A percentile compares a stretch with the other conserved stretches of the same genome.
Conservation (phyloP, 345 rosid genomes). For the Populus pruinosa region DNA sequence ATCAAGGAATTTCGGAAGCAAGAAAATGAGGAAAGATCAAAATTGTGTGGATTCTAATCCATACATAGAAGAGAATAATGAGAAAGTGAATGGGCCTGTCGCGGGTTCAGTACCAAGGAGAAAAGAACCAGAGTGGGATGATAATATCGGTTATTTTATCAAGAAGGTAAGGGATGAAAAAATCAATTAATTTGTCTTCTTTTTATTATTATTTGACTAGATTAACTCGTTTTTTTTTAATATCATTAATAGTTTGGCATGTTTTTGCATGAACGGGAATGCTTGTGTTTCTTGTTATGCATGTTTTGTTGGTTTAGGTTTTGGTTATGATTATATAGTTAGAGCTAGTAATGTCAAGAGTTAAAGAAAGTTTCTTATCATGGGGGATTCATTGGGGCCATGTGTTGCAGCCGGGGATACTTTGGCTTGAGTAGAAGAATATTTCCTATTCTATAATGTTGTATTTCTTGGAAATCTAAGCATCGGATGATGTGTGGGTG, state of each 20-base stretch:
- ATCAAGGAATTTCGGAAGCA: conserved; percentile 71
- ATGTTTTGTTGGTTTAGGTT: background rate
- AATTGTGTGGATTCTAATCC: conserved; percentile 58
- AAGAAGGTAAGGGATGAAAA: conserved; percentile 53
- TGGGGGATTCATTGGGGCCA: background rate
- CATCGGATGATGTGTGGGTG: background rate
- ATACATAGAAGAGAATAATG: conserved; percentile 37
- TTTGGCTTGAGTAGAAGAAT: background rate
- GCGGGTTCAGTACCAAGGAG: conserved; percentile 1
- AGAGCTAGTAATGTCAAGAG: background rate
- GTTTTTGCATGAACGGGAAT: background rate
- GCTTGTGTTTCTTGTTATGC: background rate
- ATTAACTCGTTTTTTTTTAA: background rate
- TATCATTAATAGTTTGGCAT: background rate
- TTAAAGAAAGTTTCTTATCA: background rate
- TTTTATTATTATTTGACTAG: background rate
- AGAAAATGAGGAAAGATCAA: conserved; percentile 56
- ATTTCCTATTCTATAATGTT: background rate
- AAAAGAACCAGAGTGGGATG: conserved; percentile 56
- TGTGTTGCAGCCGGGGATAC: background rate
- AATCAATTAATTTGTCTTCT: background rate
- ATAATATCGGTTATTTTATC: conserved; percentile 69
- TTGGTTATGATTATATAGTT: background rate
- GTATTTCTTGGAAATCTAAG: background rate
- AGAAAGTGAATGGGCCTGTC: conserved; percentile 15